These are phyloP conservation scores for Aphanomyces stellatus DNA, from an alignment of 352 stramenopile genomes.

Conservation along the genomic window DNA sequence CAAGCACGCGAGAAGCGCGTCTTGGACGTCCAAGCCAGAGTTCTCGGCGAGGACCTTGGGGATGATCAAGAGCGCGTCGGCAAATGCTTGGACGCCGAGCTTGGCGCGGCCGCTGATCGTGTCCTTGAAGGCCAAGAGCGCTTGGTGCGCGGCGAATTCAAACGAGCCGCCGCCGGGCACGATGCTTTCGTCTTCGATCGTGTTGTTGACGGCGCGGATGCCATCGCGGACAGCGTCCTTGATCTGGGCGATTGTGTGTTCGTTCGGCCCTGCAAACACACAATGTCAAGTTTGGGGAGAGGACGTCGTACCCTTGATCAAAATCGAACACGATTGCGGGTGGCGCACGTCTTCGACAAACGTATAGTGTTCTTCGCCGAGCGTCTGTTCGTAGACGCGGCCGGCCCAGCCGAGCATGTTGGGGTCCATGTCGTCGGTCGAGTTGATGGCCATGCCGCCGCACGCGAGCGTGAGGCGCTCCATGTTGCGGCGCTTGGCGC, in stretches of 20 bases:
- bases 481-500: slow-evolving; percentile 99
- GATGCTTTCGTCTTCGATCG: slow-evolving; percentile 94
- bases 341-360: slow-evolving; percentile 98
- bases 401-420: slow-evolving; percentile 95
- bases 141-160: slow-evolving; percentile 90
- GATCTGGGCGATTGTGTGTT: slow-evolving; percentile 98
- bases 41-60: slow-evolving; percentile 96
- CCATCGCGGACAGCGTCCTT: slow-evolving; percentile 99
- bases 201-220: slow-evolving; percentile 97
- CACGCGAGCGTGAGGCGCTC: slow-evolving; percentile 98
- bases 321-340: slow-evolving; percentile 95
- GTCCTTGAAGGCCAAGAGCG: slow-evolving; percentile 77
- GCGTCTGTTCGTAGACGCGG: slow-evolving; percentile 96
- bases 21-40: slow-evolving; percentile 86
- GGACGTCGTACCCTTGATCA: slow-evolving; percentile 89
- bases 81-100: slow-evolving; percentile 97
- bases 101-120: slow-evolving; percentile 94
- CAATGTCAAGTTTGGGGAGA: neutral
- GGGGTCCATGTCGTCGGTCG: slow-evolving; percentile 95
- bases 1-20: slow-evolving; percentile 94
- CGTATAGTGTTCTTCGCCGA: slow-evolving; percentile 99
- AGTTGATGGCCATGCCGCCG: slow-evolving; percentile 97
- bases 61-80: slow-evolving; percentile 95
- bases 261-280: slow-evolving; percentile 77
- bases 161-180: slow-evolving; percentile 96